Percentiles rank a stretch among this genome's conserved stretches.
Evolutionary conservation across 225 moss, liverwort and hornwort species (phyloP).

Genomic region (Marchantia polymorpha): DNA sequence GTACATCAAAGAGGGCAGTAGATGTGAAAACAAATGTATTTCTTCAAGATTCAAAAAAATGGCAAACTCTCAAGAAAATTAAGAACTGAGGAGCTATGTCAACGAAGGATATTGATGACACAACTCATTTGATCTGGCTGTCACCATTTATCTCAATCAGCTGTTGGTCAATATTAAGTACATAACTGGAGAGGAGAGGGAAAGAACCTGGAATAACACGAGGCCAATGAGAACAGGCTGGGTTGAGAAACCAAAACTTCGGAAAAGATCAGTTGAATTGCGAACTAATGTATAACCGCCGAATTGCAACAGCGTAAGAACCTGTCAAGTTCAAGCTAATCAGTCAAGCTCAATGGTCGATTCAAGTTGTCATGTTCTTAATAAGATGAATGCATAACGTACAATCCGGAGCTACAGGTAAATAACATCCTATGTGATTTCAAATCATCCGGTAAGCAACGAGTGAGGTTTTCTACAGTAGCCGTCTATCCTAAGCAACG

Average conservation of each 20-base stretch:
- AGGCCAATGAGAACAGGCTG: constrained; percentile 93
- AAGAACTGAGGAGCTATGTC: no score
- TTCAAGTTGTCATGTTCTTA: background rate
- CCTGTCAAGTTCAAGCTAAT: constrained; percentile 34
- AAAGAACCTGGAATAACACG: constrained; percentile 74
- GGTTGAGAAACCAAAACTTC: constrained; percentile 83
- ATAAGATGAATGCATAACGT: background rate
- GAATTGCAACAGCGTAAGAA: constrained; percentile 87
- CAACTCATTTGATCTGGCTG: no score
- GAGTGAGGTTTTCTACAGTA: background rate
- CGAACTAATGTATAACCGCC: constrained; percentile 90
- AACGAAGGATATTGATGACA: no score
- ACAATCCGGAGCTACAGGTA: background rate
- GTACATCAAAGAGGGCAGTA: no score
- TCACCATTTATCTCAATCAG: no score
- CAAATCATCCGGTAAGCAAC: background rate
- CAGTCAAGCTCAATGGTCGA: background rate
- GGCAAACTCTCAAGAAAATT: no score
- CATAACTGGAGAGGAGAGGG: background rate
- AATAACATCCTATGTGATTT: background rate
- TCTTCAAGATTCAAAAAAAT: no score
- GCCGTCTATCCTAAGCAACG: background rate
- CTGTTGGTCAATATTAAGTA: no score
- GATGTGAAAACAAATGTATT: no score
- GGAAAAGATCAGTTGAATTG: constrained; percentile 72